These are phyloP conservation scores for Kodamaea anthophila DNA, from an alignment of 1,139 yeast genomes.

Conservation along the genomic window DNA sequence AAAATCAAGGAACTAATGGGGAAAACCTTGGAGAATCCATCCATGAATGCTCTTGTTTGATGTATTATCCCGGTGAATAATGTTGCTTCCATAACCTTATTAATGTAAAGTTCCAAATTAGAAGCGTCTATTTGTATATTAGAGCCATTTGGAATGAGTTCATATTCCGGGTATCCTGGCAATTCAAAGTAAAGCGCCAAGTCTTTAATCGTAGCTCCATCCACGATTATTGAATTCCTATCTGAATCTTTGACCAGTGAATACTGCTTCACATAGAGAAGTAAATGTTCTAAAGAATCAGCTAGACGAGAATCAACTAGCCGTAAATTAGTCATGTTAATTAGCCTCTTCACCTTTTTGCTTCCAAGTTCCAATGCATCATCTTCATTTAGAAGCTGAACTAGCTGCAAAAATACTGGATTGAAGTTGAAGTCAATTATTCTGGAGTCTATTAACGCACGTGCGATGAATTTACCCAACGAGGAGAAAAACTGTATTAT, in stretches of 20 bases:
- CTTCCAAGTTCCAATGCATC: constrained; percentile 1
- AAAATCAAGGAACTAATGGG: constrained; percentile 69
- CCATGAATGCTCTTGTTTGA: constrained; percentile 66
- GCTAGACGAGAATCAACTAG: constrained; percentile 59
- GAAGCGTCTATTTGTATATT: constrained; percentile 41
- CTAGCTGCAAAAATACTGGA: constrained; percentile 56
- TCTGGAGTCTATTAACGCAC: constrained; percentile 81
- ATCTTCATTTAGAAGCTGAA: constrained; percentile 23
- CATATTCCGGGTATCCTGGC: constrained; percentile 70
- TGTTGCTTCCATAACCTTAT: constrained; percentile 53
- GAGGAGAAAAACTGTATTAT: constrained; percentile 52
- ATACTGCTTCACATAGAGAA: constrained; percentile 34
- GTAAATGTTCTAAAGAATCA: constrained; percentile 50
- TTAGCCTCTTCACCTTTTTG: constrained; percentile 22
- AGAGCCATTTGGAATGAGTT: constrained; percentile 51
- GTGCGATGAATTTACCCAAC: constrained; percentile 79
- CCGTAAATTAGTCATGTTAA: constrained; percentile 38
- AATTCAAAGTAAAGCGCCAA: constrained; percentile 60
- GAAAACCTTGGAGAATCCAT: constrained; percentile 80
- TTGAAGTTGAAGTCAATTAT: constrained; percentile 80
- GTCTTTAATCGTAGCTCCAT: constrained; percentile 42
- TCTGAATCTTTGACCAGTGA: constrained; percentile 13
- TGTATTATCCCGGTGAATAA: constrained; percentile 56
- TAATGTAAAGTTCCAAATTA: constrained; percentile 57
- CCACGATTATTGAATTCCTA: constrained; percentile 25